phyloP scores from a whole-genome alignment of 2,329 filamentous ascomycete species.

The Achaetomium macrosporum region DNA sequence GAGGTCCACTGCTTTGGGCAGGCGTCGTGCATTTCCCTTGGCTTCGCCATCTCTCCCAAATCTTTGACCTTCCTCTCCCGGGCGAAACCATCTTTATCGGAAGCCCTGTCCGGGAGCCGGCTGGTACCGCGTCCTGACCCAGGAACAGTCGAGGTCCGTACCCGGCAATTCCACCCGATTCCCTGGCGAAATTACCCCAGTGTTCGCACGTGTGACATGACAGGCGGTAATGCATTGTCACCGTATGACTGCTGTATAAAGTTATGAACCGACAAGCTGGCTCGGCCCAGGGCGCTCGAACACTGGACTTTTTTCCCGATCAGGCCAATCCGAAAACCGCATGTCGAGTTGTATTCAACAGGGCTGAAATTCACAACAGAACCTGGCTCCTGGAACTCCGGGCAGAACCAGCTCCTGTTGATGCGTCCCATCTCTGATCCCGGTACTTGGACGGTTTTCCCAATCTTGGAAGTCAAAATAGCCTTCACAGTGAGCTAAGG shows the following conservation, averaged over 20 bases:
- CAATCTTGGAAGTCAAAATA: conserved; percentile 9
- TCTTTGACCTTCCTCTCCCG: too few species aligned
- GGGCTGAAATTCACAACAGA: neutral
- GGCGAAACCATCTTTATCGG: too few species aligned
- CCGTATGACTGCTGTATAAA: neutral
- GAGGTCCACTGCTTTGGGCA: too few species aligned
- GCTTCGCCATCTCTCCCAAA: too few species aligned
- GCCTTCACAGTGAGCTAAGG: conserved; percentile 4
- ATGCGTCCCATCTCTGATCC: conserved; percentile 8
- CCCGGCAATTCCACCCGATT: neutral
- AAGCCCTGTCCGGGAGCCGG: too few species aligned
- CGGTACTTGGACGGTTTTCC: conserved; percentile 4
- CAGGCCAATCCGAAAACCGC: too few species aligned
- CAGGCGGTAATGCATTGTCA: too few species aligned
- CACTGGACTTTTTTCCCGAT: too few species aligned
- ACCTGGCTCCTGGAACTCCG: neutral
- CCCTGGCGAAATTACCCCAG: neutral
- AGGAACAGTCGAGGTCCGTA: too few species aligned
- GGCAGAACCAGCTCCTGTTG: neutral
- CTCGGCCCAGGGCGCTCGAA: neutral
- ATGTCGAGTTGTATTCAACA: too few species aligned
- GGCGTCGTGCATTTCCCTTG: too few species aligned
- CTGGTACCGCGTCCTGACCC: too few species aligned
- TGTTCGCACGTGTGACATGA: neutral
- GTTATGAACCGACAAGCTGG: neutral